These are phyloP conservation scores for Aspergillus piperis DNA, from an alignment of 2,329 filamentous ascomycete genomes.

Conservation along the genomic window DNA sequence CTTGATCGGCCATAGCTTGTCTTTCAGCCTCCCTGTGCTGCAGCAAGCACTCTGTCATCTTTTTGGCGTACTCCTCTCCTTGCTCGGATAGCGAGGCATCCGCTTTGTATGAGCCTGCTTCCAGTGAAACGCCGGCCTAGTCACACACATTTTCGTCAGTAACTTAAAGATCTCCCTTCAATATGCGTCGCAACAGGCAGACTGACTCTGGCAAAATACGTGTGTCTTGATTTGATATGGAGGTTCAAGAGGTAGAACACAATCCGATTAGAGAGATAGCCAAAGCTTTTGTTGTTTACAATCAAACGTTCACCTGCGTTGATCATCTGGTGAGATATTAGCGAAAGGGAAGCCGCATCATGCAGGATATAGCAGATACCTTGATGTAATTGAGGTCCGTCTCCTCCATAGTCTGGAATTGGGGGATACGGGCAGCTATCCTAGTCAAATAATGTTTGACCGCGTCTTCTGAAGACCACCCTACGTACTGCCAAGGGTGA, in stretches of 20 bases:
- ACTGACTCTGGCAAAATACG: conserved; percentile 78
- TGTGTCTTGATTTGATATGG: conserved; percentile 92
- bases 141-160: conserved; percentile 5
- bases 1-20: conserved; percentile 66
- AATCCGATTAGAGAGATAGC: conserved; percentile 93
- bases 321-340: conserved; percentile 66
- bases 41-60: conserved; percentile 82
- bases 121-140: conserved; percentile 74
- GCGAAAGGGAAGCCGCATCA: conserved; percentile 4
- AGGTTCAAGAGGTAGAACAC: conserved; percentile 98
- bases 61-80: conserved; percentile 76
- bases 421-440: conserved; percentile 88
- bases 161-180: not conserved
- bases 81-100: conserved; percentile 82
- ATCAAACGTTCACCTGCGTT: conserved; percentile 91
- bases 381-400: conserved; percentile 95
- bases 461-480: conserved; percentile 89
- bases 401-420: conserved; percentile 96
- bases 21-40: conserved; percentile 82
- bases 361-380: conserved; percentile 29
- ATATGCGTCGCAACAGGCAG: not conserved
- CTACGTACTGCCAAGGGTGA: conserved; percentile 66
- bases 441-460: conserved; percentile 87
- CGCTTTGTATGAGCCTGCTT: conserved; percentile 88
- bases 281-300: conserved; percentile 96